Evolutionary conservation across 2,329 filamentous ascomycete genomes (phyloP).

Genomic region (Penicillium sp.): DNA sequence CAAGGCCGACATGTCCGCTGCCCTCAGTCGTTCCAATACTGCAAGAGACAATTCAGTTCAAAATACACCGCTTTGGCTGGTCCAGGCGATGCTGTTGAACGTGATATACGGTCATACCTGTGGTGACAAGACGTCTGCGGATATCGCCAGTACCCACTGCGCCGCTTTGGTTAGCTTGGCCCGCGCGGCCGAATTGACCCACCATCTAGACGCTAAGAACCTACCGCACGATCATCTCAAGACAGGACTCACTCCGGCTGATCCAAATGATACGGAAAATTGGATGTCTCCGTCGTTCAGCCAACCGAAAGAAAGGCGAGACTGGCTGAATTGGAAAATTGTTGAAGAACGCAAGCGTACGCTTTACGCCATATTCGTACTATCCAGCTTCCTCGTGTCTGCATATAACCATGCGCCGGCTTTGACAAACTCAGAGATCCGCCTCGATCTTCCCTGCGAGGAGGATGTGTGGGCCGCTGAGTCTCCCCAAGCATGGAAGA

Average conservation of each 20-base stretch:
- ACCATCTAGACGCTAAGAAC: slow-evolving; percentile 38
- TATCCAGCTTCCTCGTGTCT: slow-evolving; percentile 86
- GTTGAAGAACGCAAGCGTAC: slow-evolving; percentile 90
- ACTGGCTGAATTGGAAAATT: slow-evolving; percentile 87
- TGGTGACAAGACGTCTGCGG: slow-evolving; percentile 83
- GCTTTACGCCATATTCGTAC: slow-evolving; percentile 82
- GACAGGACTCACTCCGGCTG: slow-evolving; percentile 56
- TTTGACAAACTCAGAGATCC: slow-evolving; percentile 90
- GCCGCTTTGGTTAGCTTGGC: slow-evolving; percentile 87
- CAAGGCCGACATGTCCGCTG: slow-evolving; percentile 72
- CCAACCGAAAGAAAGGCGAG: slow-evolving; percentile 43
- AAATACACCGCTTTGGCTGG: slow-evolving; percentile 85
- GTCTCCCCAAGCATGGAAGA: slow-evolving; percentile 75
- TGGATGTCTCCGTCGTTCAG: slow-evolving; percentile 39
- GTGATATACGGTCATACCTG: slow-evolving; percentile 95
- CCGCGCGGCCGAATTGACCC: slow-evolving; percentile 76
- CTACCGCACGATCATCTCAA: slow-evolving; percentile 42
- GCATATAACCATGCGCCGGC: slow-evolving; percentile 91
- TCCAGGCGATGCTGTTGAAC: slow-evolving; percentile 95
- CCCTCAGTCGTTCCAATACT: slow-evolving; percentile 53
- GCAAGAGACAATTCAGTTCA: slow-evolving; percentile 62
- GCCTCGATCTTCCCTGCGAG: slow-evolving; percentile 84
- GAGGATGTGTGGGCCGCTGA: slow-evolving; percentile 88
- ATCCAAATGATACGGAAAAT: slow-evolving; percentile 41
- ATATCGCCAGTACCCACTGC: slow-evolving; percentile 90